Conservation (phyloP, 345 rosid genomes). For the Citrus sp. region DNA sequence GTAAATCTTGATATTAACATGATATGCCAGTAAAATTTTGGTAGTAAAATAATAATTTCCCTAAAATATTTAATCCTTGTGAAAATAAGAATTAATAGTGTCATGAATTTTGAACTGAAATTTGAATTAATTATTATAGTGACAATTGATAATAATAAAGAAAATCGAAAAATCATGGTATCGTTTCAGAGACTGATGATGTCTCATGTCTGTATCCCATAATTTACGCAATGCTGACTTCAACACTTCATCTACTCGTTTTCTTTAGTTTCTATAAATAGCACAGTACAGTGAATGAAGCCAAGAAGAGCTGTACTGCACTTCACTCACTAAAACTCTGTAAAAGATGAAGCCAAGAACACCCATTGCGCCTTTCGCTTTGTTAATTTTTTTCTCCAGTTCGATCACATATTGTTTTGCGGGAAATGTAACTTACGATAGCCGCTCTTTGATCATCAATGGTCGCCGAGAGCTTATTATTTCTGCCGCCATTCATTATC, state of each 20-base stretch:
- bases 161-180: no score
- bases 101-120: no score
- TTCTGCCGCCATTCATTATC: constrained; percentile 62
- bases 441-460: constrained; percentile 46
- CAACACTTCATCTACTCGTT: neutral
- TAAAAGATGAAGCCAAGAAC: neutral
- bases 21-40: fast-evolving
- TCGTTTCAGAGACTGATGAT: no score
- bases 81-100: no score
- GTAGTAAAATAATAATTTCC: no score
- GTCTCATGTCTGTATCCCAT: no score
- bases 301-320: neutral
- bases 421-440: constrained; percentile 46
- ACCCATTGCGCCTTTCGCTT: neutral
- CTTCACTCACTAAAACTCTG: neutral
- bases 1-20: fast-evolving
- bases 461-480: constrained; percentile 50
- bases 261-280: neutral
- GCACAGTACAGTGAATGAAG: neutral
- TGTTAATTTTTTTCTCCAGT: neutral
- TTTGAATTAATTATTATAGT: no score
- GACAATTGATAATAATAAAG: no score
- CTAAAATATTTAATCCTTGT: no score
- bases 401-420: neutral
- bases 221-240: no score